Base-by-base conservation (phyloP, 306 rosid species). In the Medicago lupulina region DNA sequence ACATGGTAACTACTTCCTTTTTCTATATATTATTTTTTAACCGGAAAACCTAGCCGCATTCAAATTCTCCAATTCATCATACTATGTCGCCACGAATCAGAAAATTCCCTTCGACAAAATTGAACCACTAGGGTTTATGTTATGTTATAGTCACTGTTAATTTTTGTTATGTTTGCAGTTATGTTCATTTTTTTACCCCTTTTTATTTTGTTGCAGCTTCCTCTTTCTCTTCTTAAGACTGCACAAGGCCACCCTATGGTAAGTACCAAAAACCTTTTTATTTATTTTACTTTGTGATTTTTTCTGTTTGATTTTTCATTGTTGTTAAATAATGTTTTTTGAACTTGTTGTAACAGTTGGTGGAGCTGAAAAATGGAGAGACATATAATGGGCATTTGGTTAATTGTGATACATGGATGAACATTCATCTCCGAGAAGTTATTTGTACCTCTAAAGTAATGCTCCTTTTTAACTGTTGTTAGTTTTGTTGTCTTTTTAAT, bases 331-430 rank as follows among this genome's bases (percentile, higher is more conserved):
- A 9, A 9, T 11, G 9, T 31, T 39, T 28, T 18, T 69, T 18
- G 19, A 66, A 53, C 39, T 8, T 62, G 40, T 61, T 84, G 47
- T 67, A 23, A 79, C 86, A 95, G 99, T 71, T 95, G 92, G 99
- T 95, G 69, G 99, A 95, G 62, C 86, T 95, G 60, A 95, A 95
- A 76, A 95, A 95, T 82, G 99, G 99, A 79, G 99, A 95, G 80
- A 95, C 99, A 11, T 95, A 95, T 87, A 95, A 95, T 17, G 99
- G 99, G 0, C 99, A 95, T 87, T 85, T 95, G 90, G 99, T 95
- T 65, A 95, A 95, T 68, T 95, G 99, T 18, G 99, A 95, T 78
- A 95, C 99, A 34, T 95, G 99, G 99, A 95, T 95, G 99, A 95
- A 95, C 83, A 95, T 95, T 40, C 99, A 95, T 89, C 99, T 95